Evolutionary conservation across 192 early-diverging fungal genomes (phyloP), one percentile per base, ranked within the genome.

Genomic region (Umbelopsis ramanniana): DNA sequence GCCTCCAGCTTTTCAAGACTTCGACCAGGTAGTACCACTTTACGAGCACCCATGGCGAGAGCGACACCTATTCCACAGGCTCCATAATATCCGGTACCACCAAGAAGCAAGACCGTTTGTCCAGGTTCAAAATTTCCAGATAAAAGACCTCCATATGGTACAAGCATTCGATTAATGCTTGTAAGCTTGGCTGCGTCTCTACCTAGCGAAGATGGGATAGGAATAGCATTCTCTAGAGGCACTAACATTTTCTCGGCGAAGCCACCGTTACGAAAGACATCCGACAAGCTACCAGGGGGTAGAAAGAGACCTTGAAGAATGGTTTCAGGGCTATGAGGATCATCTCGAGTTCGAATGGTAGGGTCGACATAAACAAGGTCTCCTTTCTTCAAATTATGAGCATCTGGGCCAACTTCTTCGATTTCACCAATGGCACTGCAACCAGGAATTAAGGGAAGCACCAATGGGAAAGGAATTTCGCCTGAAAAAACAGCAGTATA

Each of bases 291-390:
- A 3, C 50, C 55, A 0, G 67, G 73, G 19, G 74, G 67, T 26
- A 68, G 71, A 24, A 78, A 45, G 1, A 75, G 70, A 45, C 71
- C 80, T 57, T 81, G 76, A 2, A 81, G 48, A 55, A 75, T 78
- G 4, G 66, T 68, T 6, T 66, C 38, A 9, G 80, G 80, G 2
- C 26, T 46, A 15, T 63, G 60, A 7, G 76, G 52, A 45, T 81
- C 66, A 33, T 81, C 80, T 1, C 80, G 80, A 43, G 80, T 26
- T 23, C 73, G 76, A 33, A 81, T 74, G 0, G 70, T 75, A 7
- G 80, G 76, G 22, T 80, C 80, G 29, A 73, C 74, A 33, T 66
- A 77, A 19, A 78, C 76, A 35, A 78, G 45, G 21, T 81, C 76
- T 15, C 80, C 80, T 22, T 43, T 47, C 17, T 78, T 54, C 7